Conservation (phyloP, 345 rosid genomes). For the Crucihimalaya himalaica region DNA sequence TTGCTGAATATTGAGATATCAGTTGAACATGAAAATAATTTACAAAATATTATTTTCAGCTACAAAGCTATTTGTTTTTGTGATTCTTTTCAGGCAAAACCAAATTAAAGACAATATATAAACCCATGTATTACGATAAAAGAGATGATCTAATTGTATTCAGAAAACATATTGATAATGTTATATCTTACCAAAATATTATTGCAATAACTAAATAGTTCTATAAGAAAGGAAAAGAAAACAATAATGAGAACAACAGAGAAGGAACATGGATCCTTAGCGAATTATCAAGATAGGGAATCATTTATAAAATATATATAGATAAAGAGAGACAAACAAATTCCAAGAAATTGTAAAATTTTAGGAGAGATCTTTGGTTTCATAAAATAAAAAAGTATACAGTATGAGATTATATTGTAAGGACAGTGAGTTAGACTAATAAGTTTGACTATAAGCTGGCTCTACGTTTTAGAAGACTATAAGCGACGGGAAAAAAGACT, state of each 20-base stretch:
- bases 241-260: constrained; percentile 22
- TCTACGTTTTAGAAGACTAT: too few relatives aligned
- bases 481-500: too few relatives aligned
- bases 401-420: neutral
- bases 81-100: too few relatives aligned
- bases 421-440: constrained; percentile 19
- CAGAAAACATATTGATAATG: too few relatives aligned
- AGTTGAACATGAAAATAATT: too few relatives aligned
- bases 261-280: constrained; percentile 38
- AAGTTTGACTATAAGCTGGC: neutral
- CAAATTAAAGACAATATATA: too few relatives aligned
- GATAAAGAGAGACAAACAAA: constrained; percentile 37
- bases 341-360: constrained; percentile 42
- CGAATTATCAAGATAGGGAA: constrained; percentile 10
- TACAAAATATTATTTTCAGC: too few relatives aligned
- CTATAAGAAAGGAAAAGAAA: neutral
- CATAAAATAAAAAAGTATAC: neutral
- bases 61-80: too few relatives aligned
- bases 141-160: too few relatives aligned
- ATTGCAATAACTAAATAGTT: neutral
- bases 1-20: too few relatives aligned
- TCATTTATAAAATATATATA: constrained; percentile 13
- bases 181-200: neutral
- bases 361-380: constrained; percentile 36
- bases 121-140: too few relatives aligned